Evolutionary conservation across 805 yeast species (phyloP), one percentile per base, ranked within the genome.

Genomic region (Yueomyces sp.): DNA sequence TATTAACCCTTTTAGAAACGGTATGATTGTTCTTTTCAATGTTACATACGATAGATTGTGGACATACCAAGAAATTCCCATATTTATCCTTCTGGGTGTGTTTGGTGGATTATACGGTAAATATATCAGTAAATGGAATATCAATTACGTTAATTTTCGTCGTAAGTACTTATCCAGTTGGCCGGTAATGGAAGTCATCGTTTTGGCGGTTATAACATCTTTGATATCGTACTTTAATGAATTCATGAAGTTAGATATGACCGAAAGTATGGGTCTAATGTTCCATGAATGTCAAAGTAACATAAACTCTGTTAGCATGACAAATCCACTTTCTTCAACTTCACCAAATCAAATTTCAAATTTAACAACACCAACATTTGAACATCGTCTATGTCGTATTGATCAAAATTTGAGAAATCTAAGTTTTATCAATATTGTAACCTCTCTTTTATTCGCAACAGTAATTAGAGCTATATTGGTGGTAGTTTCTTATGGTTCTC

Each of bases 41-140:
- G 96, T 92, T n/a, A 73, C 74, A 12, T 94, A 87, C 59, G 88
- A 85, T 52, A 76, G 78, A 9, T 73, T 79, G 47, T 92, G 98
- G 98, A 86, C 76, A 52, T 74, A 77, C 46, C 79, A 79, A 59
- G 98, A 94, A 57, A 67, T 90, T 19, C 86, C 95, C 1, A 70
- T 85, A 43, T 90, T 81, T 54, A 69, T 85, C 3, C 43, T 87
- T 3, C 54, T 92, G 27, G 99, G 98, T 1, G 57, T 83, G 0
- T 88, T 88, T 65, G 98, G 97, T 7, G 98, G 98, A 0, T 56
- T 85, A 2, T 86, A 85, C 57, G 98, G 97, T 2, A 79, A 83
- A 11, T 54, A 83, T 12, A 80, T 87, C 28, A 73, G 85, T 39
- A 79, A 77, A 52, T 76, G 75, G 64, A 90, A 92, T 56, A 76